Evolutionary conservation across 768 basidiomycete species (phyloP), one percentile per base, ranked within the genome.

Genomic region (Ephemerocybe angulata): DNA sequence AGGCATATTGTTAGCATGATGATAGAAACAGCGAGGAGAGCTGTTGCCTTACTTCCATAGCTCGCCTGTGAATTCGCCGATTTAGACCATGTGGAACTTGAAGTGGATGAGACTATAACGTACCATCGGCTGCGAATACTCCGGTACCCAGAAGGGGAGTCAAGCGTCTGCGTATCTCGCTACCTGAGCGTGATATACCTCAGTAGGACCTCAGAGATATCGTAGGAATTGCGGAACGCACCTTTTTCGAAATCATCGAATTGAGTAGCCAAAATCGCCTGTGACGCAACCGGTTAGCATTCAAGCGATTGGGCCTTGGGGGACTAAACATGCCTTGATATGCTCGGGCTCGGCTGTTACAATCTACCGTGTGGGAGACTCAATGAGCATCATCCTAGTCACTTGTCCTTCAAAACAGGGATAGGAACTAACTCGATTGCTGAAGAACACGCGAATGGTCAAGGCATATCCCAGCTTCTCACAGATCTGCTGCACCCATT

Each of bases 51-150:
- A 84, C 81, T 82, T 86, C 86, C 86, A 87, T 58, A 80, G 71
- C 0, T 83, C 80, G 4, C 46, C 42, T 44, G 42, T 17, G 17
- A 35, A n/a, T n/a, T n/a, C n/a, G n/a, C n/a, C 33, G 33, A 17
- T 10, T 35, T 35, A 10, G 17, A 35, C 10, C 10, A 17, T 35
- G 33, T 35, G 42, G 12, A 3, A 44, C 3, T 12, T 19, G 21
- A 25, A 22, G 13, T 22, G 24, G 27, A 13, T 44, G 21, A 19
- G 24, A 22, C 12, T 22, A 15, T 13, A 25, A 17, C 42, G n/a
- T 21, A 70, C 80, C 82, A 66, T 82, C 79, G 2, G 76, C 75
- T 54, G 78, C 79, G 66, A 84, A 84, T 1, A 84, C 76, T 0
- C 82, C 82, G 3, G 72, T 70, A 1, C 81, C 82, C 5, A 82